phyloP scores from a whole-genome alignment of 345 rosid species.

The Lepidium africanum region DNA sequence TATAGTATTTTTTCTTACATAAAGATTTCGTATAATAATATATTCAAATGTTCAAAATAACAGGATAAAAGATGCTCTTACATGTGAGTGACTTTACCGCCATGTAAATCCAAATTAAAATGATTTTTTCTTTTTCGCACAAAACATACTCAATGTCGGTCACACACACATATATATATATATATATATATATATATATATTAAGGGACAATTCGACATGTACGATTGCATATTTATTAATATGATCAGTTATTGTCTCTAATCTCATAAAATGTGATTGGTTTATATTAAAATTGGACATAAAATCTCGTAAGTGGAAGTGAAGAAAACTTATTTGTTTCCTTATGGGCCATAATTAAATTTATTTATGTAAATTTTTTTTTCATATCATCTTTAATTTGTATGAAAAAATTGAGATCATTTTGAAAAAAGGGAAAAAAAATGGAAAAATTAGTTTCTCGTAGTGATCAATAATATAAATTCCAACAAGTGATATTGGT shows the following conservation, averaged over 20 bases:
- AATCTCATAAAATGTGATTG: neutral
- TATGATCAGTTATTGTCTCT: neutral
- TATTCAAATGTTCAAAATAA: neutral
- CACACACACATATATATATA: too few relatives aligned
- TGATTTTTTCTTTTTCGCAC: neutral
- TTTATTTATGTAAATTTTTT: too few relatives aligned
- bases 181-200: too few relatives aligned
- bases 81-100: slow-evolving; percentile 2
- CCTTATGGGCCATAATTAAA: too few relatives aligned
- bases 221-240: neutral
- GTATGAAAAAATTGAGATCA: too few relatives aligned
- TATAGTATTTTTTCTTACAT: too few relatives aligned
- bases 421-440: too few relatives aligned
- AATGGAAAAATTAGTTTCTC: too few relatives aligned
- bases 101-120: slow-evolving; percentile 8
- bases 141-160: neutral
- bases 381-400: too few relatives aligned
- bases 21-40: neutral
- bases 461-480: too few relatives aligned
- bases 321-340: neutral
- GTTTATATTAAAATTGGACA: neutral
- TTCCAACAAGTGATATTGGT: too few relatives aligned
- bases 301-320: neutral
- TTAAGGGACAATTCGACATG: slow-evolving; percentile 5
- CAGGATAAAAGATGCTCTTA: neutral